Evolutionary conservation across 2,329 filamentous ascomycete species (phyloP).

Genomic region (Cordyceps militaris): DNA sequence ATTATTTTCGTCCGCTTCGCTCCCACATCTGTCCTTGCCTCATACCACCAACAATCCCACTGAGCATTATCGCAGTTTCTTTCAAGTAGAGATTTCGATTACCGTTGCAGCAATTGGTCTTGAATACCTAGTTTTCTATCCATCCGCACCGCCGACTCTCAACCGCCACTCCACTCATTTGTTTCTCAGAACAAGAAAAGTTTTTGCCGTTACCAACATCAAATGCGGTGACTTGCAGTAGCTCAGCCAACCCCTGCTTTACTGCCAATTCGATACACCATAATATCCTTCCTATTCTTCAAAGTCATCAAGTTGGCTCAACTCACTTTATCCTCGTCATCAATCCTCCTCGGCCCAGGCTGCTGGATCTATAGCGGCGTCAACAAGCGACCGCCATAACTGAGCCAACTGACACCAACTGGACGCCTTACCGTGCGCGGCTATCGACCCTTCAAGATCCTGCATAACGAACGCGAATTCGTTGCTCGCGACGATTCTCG

Average conservation of each 20-base stretch:
- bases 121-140: not conserved
- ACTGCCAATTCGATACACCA: slow-evolving; percentile 7
- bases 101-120: not conserved
- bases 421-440: not conserved
- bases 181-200: not conserved
- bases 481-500: not conserved
- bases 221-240: slow-evolving; percentile 12
- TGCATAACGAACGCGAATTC: not conserved
- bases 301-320: slow-evolving; percentile 75
- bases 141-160: not conserved
- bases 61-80: not conserved
- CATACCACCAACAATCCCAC: not conserved
- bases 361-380: slow-evolving; percentile 94
- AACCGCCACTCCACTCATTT: not conserved
- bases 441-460: not conserved
- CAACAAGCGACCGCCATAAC: slow-evolving; percentile 97
- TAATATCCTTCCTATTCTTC: slow-evolving; percentile 45
- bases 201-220: not conserved
- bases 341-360: slow-evolving; percentile 80
- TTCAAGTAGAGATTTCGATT: not conserved
- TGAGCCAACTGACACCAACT: slow-evolving; percentile 29
- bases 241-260: not conserved
- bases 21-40: not conserved
- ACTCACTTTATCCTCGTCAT: slow-evolving; percentile 64
- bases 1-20: not conserved